phyloP scores from a whole-genome alignment of 1,284 basidiomycete species.

The Xerocomus nothofagi region DNA sequence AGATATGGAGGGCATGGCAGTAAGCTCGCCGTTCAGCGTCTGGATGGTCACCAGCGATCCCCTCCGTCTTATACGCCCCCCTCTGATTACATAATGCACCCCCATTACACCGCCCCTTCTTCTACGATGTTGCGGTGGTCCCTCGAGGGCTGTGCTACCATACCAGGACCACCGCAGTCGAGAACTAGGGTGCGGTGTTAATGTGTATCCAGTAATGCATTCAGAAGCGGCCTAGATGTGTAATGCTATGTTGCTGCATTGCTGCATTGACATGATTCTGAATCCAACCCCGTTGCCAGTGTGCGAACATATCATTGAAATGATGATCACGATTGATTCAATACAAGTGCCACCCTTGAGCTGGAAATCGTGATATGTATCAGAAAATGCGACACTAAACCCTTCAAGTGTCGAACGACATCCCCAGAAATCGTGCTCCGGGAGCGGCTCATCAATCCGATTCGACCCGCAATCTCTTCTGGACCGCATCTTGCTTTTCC shows the following conservation, averaged over 20 bases:
- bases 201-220: constrained; percentile 16
- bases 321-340: constrained; percentile 6
- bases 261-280: constrained; percentile 10
- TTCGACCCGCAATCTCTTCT: constrained; percentile 45
- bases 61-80: constrained; percentile 16
- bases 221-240: constrained; percentile 6
- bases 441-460: constrained; percentile 23
- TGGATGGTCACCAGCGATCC: constrained; percentile 1
- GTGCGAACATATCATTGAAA: constrained; percentile 5
- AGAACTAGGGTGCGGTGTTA: constrained; percentile 18
- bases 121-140: constrained; percentile 13
- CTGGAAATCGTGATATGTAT: constrained; percentile 14
- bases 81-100: constrained; percentile 24
- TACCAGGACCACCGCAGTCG: background rate
- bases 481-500: constrained; percentile 51
- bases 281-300: constrained; percentile 7
- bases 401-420: constrained; percentile 1
- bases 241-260: background rate
- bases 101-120: constrained; percentile 5
- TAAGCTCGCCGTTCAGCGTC: background rate
- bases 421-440: background rate
- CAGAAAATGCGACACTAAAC: background rate
- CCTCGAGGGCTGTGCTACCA: constrained; percentile 26
- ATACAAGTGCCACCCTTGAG: background rate
- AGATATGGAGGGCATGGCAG: constrained; percentile 33